phyloP scores from a whole-genome alignment of 2,329 filamentous ascomycete species.

The Phaeosphaeriaceae sp. region DNA sequence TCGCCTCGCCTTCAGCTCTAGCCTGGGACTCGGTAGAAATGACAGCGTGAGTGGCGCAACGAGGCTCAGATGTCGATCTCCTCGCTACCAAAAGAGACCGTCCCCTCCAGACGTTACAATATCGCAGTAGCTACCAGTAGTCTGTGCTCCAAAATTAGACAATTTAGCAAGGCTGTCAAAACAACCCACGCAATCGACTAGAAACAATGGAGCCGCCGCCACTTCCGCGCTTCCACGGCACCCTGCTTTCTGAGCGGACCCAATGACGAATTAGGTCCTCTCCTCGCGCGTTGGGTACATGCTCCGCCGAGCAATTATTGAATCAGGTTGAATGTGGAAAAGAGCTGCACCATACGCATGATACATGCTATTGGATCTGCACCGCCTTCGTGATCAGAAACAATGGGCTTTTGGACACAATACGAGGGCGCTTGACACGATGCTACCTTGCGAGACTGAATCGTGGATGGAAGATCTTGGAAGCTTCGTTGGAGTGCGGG shows the following conservation, averaged over 20 bases:
- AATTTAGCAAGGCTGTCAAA: slow-evolving; percentile 16
- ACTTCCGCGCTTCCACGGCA: slow-evolving; percentile 11
- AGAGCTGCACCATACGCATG: neutral
- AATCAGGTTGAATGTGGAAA: neutral
- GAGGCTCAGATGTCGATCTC: neutral
- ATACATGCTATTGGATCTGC: neutral
- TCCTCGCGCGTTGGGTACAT: neutral
- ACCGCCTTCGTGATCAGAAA: neutral
- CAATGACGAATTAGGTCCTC: neutral
- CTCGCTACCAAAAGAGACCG: neutral
- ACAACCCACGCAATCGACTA: neutral
- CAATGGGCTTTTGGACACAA: neutral
- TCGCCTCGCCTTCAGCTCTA: neutral
- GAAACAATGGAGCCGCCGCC: slow-evolving; percentile 14
- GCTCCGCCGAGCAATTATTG: neutral
- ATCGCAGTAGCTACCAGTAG: slow-evolving; percentile 9
- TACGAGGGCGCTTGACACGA: neutral
- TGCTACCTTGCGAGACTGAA: neutral
- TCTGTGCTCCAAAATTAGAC: slow-evolving; percentile 11
- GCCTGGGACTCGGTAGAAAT: neutral
- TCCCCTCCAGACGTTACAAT: neutral
- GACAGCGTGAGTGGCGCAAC: neutral
- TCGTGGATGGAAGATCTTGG: neutral
- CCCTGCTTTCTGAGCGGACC: neutral
- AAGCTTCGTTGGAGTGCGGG: neutral